Percentiles rank a stretch among this genome's conserved stretches.
These are phyloP conservation scores for Moelleriella libera DNA, from an alignment of 2,329 filamentous ascomycete genomes.

Conservation along the genomic window DNA sequence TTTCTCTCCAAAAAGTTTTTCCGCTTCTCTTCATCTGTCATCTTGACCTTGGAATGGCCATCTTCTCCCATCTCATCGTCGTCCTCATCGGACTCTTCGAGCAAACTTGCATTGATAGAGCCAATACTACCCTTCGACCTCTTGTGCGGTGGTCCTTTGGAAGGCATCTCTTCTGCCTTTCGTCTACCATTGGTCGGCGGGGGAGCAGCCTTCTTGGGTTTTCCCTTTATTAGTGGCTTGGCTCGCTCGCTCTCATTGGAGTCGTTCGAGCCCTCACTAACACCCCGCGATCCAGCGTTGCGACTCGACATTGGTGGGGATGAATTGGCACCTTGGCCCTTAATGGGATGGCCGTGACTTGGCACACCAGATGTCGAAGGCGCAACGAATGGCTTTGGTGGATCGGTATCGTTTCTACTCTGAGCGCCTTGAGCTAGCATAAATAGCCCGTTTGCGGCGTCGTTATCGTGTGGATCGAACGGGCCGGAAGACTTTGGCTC, in stretches of 20 bases:
- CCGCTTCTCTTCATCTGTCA: constrained; percentile 97
- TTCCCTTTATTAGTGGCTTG: constrained; percentile 51
- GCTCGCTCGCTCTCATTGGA: constrained; percentile 60
- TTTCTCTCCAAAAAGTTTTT: constrained; percentile 97
- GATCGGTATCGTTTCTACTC: constrained; percentile 45
- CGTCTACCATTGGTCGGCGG: constrained; percentile 54
- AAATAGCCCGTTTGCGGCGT: constrained; percentile 87
- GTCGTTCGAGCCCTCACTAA: constrained; percentile 54
- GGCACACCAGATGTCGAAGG: constrained; percentile 28
- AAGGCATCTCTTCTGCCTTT: constrained; percentile 55
- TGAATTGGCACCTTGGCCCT: constrained; percentile 21
- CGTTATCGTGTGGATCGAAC: constrained; percentile 83
- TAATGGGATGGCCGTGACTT: constrained; percentile 33
- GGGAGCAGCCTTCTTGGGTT: constrained; percentile 51
- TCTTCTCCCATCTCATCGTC: constrained; percentile 35
- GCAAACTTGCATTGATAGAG: constrained; percentile 16
- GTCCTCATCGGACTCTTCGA: constrained; percentile 39
- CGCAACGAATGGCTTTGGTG: constrained; percentile 33
- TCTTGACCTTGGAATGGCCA: constrained; percentile 54
- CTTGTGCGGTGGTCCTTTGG: constrained; percentile 52
- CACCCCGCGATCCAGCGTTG: constrained; percentile 37
- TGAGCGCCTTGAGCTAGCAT: constrained; percentile 69
- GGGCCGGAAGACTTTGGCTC: constrained; percentile 44
- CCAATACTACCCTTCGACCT: constrained; percentile 42
- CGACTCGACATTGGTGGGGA: constrained; percentile 36